Evolutionary conservation across 176 grass and related monocot species (phyloP).

Genomic region (maize (Zea mays)): DNA sequence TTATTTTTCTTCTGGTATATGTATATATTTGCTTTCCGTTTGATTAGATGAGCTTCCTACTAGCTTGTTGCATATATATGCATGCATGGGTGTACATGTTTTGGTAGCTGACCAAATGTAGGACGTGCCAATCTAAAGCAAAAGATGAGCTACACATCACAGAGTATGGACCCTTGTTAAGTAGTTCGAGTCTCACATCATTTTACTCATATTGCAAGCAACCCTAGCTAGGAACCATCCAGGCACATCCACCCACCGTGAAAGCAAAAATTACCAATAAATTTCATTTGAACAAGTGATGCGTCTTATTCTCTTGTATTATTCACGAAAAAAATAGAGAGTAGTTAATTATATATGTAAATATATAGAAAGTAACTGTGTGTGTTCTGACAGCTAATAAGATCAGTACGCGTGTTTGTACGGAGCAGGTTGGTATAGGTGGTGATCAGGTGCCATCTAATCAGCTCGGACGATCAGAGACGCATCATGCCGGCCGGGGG

Average conservation of each 20-base stretch:
- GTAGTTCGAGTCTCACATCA: constrained; percentile 86
- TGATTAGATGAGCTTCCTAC: constrained; percentile 45
- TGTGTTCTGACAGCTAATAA: not conserved
- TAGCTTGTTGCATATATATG: constrained; percentile 21
- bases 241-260: constrained; percentile 57
- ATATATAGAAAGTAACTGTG: not conserved
- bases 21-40: constrained; percentile 44
- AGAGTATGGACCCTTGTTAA: constrained; percentile 54
- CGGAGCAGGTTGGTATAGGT: constrained; percentile 59
- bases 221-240: constrained; percentile 45
- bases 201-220: constrained; percentile 79
- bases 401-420: constrained; percentile 1
- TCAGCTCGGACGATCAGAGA: constrained; percentile 55
- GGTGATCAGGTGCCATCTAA: constrained; percentile 66
- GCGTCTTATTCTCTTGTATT: constrained; percentile 17
- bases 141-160: constrained; percentile 54
- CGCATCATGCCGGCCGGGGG: constrained; percentile 42
- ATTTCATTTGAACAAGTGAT: constrained; percentile 40
- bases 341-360: not conserved
- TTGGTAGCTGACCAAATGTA: constrained; percentile 57
- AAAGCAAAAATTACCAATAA: constrained; percentile 57
- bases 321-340: not conserved
- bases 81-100: constrained; percentile 40
- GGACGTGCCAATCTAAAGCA: constrained; percentile 44
- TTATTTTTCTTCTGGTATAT: constrained; percentile 6